Evolutionary conservation across 2,329 filamentous ascomycete species (phyloP), one percentile per base, ranked within the genome.

Genomic region (Xylariaceae sp.): DNA sequence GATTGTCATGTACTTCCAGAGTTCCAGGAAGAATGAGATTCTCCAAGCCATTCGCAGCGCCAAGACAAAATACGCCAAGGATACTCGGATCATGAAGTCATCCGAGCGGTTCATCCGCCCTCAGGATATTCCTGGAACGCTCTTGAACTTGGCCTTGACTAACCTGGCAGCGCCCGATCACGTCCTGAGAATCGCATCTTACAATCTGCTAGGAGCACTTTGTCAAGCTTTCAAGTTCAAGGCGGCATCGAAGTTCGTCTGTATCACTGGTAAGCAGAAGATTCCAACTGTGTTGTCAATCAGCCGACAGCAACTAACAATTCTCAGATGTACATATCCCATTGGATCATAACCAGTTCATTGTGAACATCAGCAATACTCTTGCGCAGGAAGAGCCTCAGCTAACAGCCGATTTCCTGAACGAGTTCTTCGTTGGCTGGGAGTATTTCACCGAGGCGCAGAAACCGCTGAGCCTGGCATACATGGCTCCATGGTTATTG

Each of bases 361-460:
- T 89, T 48, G 75, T 88, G 66, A 80, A 81, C 51, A 85, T 88
- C 51, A 88, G 86, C 74, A 81, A 80, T 66, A 81, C 84, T 62
- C 75, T 89, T 13, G 85, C 86, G 7, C 73, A 76, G 35, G 80
- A 84, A 17, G 86, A 89, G 67, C 84, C 86, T 18, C 85, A 88
- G 65, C 77, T 89, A 6, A 88, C 86, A 0, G 81, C 80, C 6
- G 86, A 89, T 67, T 89, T 89, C 66, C 68, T 89, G 45, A 88
- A 86, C n/a, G 86, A 88, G 67, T 89, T 89, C 68, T 88, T 89
- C 60, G 84, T 88, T 23, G 84, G 86, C 15, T 89, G 86, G 86
- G 85, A 87, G 64, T 87, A 85, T 67, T 86, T 88, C 66, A 80
- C 83, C 1, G 82, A 86, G 39, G 82, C 87, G 58, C 86, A 89